Evolutionary conservation across 2,329 filamentous ascomycete species (phyloP).

Genomic region (Dryadomyces quercivorus): DNA sequence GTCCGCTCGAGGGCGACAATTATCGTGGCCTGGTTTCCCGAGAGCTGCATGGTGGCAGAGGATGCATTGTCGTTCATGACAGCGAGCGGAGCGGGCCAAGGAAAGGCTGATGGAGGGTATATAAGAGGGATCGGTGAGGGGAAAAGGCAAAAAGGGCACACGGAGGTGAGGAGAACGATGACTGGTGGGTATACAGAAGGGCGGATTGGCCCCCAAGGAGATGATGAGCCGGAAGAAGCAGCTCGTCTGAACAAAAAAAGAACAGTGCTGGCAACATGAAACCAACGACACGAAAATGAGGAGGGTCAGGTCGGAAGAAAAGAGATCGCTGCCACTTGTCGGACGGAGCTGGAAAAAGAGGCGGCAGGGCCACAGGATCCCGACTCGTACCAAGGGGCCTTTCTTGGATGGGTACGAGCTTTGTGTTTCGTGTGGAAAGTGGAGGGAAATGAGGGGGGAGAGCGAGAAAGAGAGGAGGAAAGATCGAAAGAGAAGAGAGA

Average conservation of each 20-base stretch:
- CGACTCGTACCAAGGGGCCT: too few species aligned
- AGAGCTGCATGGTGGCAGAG: conserved; percentile 15
- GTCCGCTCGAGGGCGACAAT: conserved; percentile 38
- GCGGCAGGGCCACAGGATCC: too few species aligned
- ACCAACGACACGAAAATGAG: background rate
- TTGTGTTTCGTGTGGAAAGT: background rate
- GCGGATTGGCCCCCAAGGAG: background rate
- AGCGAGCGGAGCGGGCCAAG: background rate
- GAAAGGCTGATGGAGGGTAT: background rate
- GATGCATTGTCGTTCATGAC: conserved; percentile 6
- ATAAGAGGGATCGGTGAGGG: background rate
- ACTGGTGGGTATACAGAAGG: background rate
- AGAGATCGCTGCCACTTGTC: background rate
- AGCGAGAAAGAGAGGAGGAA: too few species aligned
- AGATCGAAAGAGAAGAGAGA: background rate
- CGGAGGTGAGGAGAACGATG: background rate
- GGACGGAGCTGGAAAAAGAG: too few species aligned
- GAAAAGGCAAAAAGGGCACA: background rate
- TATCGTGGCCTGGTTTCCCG: conserved; percentile 23
- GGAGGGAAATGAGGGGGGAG: background rate
- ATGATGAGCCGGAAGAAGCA: background rate
- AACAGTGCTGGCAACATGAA: too few species aligned
- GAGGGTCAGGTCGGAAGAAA: background rate
- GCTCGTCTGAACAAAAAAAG: background rate
- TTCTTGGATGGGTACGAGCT: background rate